Evolutionary conservation across 208 protist species (phyloP).

Genomic region (Endotrypanum monterogeii): DNA sequence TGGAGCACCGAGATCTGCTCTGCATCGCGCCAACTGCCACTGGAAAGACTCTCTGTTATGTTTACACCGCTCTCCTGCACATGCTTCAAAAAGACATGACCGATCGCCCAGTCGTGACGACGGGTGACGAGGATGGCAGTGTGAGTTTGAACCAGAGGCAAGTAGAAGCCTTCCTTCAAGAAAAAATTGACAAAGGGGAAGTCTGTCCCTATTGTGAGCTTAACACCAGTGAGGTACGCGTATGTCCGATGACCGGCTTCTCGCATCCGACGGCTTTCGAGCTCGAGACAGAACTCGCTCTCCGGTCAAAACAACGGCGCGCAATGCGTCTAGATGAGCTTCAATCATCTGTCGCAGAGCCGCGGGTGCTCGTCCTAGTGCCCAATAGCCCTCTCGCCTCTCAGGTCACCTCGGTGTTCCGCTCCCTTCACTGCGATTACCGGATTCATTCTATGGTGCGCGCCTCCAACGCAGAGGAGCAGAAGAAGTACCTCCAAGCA

Average conservation of each 20-base stretch:
- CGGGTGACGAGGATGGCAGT: constrained; percentile 9
- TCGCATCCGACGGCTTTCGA: constrained; percentile 47
- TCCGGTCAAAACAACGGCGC: constrained; percentile 32
- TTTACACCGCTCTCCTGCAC: constrained; percentile 78
- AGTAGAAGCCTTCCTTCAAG: constrained; percentile 62
- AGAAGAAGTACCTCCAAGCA: constrained; percentile 54
- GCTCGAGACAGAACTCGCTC: constrained; percentile 15
- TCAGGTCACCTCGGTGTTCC: constrained; percentile 59
- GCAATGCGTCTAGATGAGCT: constrained; percentile 52
- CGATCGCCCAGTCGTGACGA: not conserved
- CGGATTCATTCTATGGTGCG: constrained; percentile 67
- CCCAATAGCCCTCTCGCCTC: constrained; percentile 69
- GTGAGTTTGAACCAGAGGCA: constrained; percentile 35
- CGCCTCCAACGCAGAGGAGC: constrained; percentile 68
- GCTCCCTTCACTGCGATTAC: constrained; percentile 50
- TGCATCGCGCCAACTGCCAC: constrained; percentile 87
- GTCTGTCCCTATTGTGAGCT: constrained; percentile 89
- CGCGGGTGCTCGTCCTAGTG: constrained; percentile 72
- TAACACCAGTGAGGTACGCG: constrained; percentile 30
- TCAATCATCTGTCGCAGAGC: constrained; percentile 47
- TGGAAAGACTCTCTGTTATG: constrained; percentile 93
- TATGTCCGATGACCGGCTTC: constrained; percentile 82
- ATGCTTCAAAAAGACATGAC: constrained; percentile 46
- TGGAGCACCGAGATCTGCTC: constrained; percentile 83
- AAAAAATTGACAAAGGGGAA: constrained; percentile 67